Evolutionary conservation across 257 asterid genomes (phyloP).

Genomic region (Forsythia viridissima): DNA sequence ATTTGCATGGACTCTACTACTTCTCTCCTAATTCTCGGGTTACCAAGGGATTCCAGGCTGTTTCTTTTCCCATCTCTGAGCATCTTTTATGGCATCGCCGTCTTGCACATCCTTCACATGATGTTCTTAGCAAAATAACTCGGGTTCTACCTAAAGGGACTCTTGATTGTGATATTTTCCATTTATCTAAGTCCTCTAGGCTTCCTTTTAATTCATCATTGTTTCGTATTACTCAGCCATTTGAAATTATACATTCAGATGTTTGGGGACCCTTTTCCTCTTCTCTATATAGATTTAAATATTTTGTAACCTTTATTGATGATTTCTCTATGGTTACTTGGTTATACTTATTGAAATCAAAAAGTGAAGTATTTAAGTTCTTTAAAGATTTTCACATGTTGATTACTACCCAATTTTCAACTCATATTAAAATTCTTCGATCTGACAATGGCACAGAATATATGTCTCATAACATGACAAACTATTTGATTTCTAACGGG

Average conservation of each 20-base stretch:
- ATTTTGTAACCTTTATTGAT: not conserved
- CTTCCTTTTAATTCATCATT: slow-evolving; percentile 1
- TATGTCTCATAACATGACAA: too few relatives aligned
- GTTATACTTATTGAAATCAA: not conserved
- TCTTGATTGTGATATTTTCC: not conserved
- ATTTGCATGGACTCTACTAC: not conserved
- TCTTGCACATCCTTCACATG: not conserved
- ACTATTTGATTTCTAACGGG: too few relatives aligned
- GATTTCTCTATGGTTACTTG: not conserved
- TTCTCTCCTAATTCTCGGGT: not conserved
- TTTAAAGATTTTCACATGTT: not conserved
- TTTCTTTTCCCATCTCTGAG: not conserved
- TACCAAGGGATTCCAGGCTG: not conserved
- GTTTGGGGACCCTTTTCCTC: too few relatives aligned
- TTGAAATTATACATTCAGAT: slow-evolving; percentile 1
- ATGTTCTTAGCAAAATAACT: not conserved
- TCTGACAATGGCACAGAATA: too few relatives aligned
- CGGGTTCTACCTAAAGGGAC: not conserved
- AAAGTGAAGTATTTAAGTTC: not conserved
- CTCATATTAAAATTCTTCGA: too few relatives aligned
- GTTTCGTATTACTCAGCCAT: not conserved
- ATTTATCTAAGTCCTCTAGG: not conserved
- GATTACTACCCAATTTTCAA: too few relatives aligned
- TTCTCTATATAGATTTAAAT: not conserved
- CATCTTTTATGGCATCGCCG: too few relatives aligned